Percentiles rank a stretch among this genome's conserved stretches.
Conservation (phyloP, 169 alveolate species). For the Amoebophrya sp. region DNA sequence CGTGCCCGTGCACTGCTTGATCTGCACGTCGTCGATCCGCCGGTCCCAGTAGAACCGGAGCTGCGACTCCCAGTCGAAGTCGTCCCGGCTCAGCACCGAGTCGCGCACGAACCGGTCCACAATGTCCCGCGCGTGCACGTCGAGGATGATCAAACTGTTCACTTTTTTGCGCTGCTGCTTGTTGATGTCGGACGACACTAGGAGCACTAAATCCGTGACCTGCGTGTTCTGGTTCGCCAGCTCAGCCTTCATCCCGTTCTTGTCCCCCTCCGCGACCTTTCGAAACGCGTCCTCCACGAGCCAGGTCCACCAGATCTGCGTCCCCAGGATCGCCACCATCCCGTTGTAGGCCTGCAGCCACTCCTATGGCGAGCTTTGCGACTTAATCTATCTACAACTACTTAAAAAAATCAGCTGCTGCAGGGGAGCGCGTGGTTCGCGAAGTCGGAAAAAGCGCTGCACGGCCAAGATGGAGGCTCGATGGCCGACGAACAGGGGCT, state of each 20-base stretch:
- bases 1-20: conserved; percentile 72
- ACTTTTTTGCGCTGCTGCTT: conserved; percentile 59
- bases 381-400: too few relatives aligned
- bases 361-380: too few relatives aligned
- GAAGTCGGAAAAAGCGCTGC: too few relatives aligned
- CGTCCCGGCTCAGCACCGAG: conserved; percentile 63
- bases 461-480: too few relatives aligned
- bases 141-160: conserved; percentile 84
- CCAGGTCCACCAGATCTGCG: conserved; percentile 90
- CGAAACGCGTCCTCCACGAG: conserved; percentile 81
- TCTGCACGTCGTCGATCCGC: conserved; percentile 63
- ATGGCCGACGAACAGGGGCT: too few relatives aligned
- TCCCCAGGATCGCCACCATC: conserved; percentile 70
- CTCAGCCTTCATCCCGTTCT: conserved; percentile 81
- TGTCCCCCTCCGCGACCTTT: conserved; percentile 77
- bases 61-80: conserved; percentile 90
- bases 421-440: not conserved
- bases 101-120: conserved; percentile 77
- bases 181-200: conserved; percentile 67
- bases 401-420: not conserved
- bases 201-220: conserved; percentile 63
- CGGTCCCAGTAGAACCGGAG: conserved; percentile 82
- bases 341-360: conserved; percentile 70
- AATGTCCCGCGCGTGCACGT: conserved; percentile 93
- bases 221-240: conserved; percentile 55